Base-by-base conservation (phyloP, 2,329 filamentous ascomycete genomes). In the Purpureocillium lavendulum region DNA sequence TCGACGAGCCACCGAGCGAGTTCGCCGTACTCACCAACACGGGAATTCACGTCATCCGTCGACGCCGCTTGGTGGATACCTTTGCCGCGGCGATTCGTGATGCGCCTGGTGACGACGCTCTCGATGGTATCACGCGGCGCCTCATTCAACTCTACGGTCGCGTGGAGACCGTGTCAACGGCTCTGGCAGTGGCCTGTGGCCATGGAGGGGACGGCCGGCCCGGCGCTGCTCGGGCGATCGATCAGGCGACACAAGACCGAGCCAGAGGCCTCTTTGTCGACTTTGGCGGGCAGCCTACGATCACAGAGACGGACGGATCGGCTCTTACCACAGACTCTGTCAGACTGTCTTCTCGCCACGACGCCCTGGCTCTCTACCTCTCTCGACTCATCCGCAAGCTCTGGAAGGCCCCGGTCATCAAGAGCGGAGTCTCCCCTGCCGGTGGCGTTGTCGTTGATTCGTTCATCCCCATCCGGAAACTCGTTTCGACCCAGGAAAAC, bases 171-270 rank as follows among this genome's bases (percentile, higher is more conserved):
- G 82, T 94, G 39, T 87, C 92, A 1, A 88, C 90, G 31, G 89
- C 92, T 18, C 68, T 98, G 38, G 92, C 92, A 10, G 92, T 98
- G 24, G 89, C 92, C 30, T 98, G 92, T 59, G 89, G 90, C 4
- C 89, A 97, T 57, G 90, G 88, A 9, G 82, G 84, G 18, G 90
- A 95, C 53, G 59, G 72, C 3, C 64, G 71, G 17, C 76, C 86
- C 15, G 84, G 83, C 0, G 84, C 87, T 41, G 76, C 80, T 33
- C 78, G 88, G 33, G 81, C 85, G 17, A 84, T 82, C 28, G 92
- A 97, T 53, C 85, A 89, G 11, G 78, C 87, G 29, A 87, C 94
- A 1, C 72, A 94, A 35, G 88, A 95, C 49, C 78, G 82, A 44
- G 92, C 90, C 4, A 79, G 87, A 42, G 82, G 85, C 46, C 84